These are phyloP conservation scores for Kodamaea alishanica DNA, from an alignment of 1,139 yeast species.

Conservation along the genomic window DNA sequence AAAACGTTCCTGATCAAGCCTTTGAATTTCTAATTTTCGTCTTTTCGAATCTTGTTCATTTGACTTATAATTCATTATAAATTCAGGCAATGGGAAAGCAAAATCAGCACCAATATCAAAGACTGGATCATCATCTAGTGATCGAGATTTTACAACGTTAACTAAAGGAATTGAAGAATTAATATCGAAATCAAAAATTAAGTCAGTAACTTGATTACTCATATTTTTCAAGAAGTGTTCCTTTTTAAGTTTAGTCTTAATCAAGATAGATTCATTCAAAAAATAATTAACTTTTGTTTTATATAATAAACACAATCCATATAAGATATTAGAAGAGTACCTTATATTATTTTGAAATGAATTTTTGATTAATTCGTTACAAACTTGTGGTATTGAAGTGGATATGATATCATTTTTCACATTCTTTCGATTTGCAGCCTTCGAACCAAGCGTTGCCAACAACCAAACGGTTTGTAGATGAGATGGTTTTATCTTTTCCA, in stretches of 20 bases:
- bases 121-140: conserved; percentile 37
- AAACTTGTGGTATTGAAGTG: conserved; percentile 47
- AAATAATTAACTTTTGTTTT: conserved; percentile 48
- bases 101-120: conserved; percentile 36
- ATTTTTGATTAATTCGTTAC: conserved; percentile 30
- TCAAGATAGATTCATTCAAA: conserved; percentile 27
- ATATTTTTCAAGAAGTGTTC: conserved; percentile 6
- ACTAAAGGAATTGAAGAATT: neutral
- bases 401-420: conserved; percentile 35
- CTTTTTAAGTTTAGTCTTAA: conserved; percentile 26
- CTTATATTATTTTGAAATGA: conserved; percentile 35
- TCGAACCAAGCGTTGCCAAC: conserved; percentile 44
- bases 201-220: conserved; percentile 1
- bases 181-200: neutral
- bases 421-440: conserved; percentile 22
- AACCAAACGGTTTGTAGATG: conserved; percentile 16
- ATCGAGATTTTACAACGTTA: conserved; percentile 1
- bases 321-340: conserved; percentile 47
- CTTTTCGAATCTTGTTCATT: conserved; percentile 10
- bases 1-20: conserved; percentile 10
- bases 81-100: conserved; percentile 15
- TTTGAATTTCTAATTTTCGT: conserved; percentile 16
- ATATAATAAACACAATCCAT: conserved; percentile 56
- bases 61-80: conserved; percentile 5
- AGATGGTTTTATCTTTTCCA: neutral